Evolutionary conservation across 1,284 basidiomycete genomes (phyloP).

Genomic region (Sanghuangporus sanghuang): DNA sequence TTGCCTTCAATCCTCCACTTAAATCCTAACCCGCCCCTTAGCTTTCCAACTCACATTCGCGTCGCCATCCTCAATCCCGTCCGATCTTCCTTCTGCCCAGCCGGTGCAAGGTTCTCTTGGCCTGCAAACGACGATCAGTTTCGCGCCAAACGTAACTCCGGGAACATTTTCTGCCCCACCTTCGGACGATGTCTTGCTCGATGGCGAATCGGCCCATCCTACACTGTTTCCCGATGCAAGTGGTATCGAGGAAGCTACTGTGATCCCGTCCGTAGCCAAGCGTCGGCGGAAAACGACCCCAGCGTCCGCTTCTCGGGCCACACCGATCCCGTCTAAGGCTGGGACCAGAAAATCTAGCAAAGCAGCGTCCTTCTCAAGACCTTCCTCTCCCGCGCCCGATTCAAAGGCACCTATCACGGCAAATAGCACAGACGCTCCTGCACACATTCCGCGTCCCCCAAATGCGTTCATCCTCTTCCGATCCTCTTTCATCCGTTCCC

Average conservation of each 20-base stretch:
- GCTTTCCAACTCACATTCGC: neutral
- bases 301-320: neutral
- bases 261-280: slow-evolving; percentile 21
- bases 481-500: slow-evolving; percentile 70
- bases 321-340: neutral
- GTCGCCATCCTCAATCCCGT: neutral
- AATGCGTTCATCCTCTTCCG: slow-evolving; percentile 91
- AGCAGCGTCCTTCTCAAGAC: neutral
- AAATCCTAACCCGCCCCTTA: neutral
- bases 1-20: neutral
- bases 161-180: slow-evolving; percentile 51
- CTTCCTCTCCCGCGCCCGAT: neutral
- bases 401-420: neutral
- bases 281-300: slow-evolving; percentile 6
- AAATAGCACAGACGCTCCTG: neutral
- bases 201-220: slow-evolving; percentile 24
- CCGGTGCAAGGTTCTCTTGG: slow-evolving; percentile 22
- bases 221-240: slow-evolving; percentile 40
- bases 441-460: slow-evolving; percentile 77
- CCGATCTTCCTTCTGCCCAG: neutral
- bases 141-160: slow-evolving; percentile 55
- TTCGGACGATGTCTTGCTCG: slow-evolving; percentile 23
- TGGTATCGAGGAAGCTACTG: slow-evolving; percentile 34
- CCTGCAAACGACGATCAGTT: slow-evolving; percentile 33
- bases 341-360: neutral